Evolutionary conservation across 352 stramenopile genomes (phyloP).

Genomic region (Elongisporangium anandrum): DNA sequence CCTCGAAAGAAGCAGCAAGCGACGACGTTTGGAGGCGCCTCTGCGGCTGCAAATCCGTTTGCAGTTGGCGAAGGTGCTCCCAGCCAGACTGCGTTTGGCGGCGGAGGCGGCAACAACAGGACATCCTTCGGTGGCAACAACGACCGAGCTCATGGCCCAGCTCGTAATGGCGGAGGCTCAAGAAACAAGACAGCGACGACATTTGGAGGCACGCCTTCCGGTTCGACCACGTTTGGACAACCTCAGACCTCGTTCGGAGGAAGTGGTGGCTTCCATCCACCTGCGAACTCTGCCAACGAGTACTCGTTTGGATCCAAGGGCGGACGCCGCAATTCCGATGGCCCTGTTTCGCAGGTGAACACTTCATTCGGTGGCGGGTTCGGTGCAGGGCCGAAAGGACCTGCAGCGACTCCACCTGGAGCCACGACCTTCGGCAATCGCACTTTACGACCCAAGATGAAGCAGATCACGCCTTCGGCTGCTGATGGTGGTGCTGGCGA

Average conservation of each 20-base stretch:
- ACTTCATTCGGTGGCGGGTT: background rate
- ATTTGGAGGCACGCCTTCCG: constrained; percentile 9
- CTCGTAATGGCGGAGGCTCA: background rate
- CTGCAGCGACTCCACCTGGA: background rate
- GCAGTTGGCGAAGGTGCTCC: constrained; percentile 8
- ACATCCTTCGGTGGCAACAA: constrained; percentile 22
- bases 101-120: constrained; percentile 1
- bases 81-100: constrained; percentile 12
- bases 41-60: constrained; percentile 16
- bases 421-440: background rate
- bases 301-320: background rate
- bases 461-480: background rate
- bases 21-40: constrained; percentile 7
- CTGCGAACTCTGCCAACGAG: background rate
- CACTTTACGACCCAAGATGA: background rate
- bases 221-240: background rate
- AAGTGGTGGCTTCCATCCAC: background rate
- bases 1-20: background rate
- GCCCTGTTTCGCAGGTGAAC: background rate
- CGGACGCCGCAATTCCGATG: background rate
- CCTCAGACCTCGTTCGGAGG: background rate
- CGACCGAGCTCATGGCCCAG: background rate
- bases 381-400: background rate
- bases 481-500: background rate
- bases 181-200: constrained; percentile 6